Percentiles rank a stretch among this genome's conserved stretches.
These are phyloP conservation scores for Dianthus caryophyllus DNA, from an alignment of 148 eudicot species.

Conservation along the genomic window DNA sequence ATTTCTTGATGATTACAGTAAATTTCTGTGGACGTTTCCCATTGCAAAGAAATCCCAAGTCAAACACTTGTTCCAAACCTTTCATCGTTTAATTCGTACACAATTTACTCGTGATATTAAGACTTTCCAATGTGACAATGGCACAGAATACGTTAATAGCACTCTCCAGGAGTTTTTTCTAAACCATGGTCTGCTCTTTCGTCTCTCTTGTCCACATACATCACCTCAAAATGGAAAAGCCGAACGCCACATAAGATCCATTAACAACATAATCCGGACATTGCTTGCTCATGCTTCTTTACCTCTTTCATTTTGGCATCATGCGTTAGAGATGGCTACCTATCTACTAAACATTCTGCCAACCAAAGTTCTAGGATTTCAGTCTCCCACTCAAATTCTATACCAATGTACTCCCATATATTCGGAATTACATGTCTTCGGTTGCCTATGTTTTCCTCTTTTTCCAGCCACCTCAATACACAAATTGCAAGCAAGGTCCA, in stretches of 20 bases:
- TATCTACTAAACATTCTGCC: not conserved
- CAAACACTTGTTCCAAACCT: not conserved
- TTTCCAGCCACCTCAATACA: not conserved
- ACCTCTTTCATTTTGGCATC: slow-evolving; percentile 4
- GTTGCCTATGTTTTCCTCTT: not conserved
- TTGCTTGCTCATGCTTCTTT: slow-evolving; percentile 6
- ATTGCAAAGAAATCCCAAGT: no score
- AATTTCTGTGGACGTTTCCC: no score
- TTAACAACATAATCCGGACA: not conserved
- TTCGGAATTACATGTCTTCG: not conserved
- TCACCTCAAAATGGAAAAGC: not conserved
- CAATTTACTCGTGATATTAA: not conserved
- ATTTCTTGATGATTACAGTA: no score
- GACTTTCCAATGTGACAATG: not conserved
- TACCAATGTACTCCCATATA: not conserved
- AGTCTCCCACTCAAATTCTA: not conserved
- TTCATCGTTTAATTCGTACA: not conserved
- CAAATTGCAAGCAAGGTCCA: slow-evolving; percentile 1
- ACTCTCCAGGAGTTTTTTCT: not conserved
- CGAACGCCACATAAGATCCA: no score
- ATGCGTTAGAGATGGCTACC: no score
- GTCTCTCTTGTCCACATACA: not conserved
- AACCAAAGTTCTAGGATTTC: not conserved
- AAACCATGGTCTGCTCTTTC: not conserved
- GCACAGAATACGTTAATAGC: not conserved